Evolutionary conservation across 495 filamentous ascomycete species (phyloP), one percentile per base, ranked within the genome.

Genomic region (Penicillium salamii): DNA sequence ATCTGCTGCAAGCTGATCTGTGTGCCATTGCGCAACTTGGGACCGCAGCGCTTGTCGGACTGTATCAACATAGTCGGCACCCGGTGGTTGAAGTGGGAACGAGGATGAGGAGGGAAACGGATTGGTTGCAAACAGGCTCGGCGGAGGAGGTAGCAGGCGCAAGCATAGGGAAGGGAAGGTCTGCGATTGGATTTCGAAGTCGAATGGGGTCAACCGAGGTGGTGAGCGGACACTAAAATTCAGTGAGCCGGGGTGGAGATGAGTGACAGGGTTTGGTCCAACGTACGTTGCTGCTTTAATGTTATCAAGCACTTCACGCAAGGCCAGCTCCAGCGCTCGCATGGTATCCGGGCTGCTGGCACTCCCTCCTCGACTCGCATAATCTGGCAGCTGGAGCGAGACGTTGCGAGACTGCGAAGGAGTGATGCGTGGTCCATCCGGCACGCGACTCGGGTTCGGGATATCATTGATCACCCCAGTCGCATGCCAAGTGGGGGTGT

Each of bases 401-500:
- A 48, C 75, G 61, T 64, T 67, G 72, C 53, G 67, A 56, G 70
- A 58, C 35, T 71, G 72, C 15, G 64, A 55, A 11, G 70, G 62
- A 34, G 77, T 62, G 34, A 72, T 60, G 3, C 73, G 67, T 19
- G 72, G 66, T 11, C 61, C 59, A 34, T 76, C 65, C 28, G 62
- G 42, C 36, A 65, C 35, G 36, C 67, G 58, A 49, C 69, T 66
- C 42, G 72, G 68, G 23, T 78, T 61, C 3, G 79, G 80, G 33
- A 90, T 76, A 59, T 87, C 82, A 61, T 92, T 92, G 58, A 91
- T 90, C 2, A 92, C 88, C 4, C 88, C 88, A 3, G 87, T 90
- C 29, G 79, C 76, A 62, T 91, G 82, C 90, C 90, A 93, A 39
- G 80, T 86, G 3, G 84, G 75, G 20, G 75, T 78, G 53, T 82